Evolutionary conservation across 345 rosid genomes (phyloP), one percentile per base, ranked within the genome.

Genomic region (Gynandropsis gynandra): DNA sequence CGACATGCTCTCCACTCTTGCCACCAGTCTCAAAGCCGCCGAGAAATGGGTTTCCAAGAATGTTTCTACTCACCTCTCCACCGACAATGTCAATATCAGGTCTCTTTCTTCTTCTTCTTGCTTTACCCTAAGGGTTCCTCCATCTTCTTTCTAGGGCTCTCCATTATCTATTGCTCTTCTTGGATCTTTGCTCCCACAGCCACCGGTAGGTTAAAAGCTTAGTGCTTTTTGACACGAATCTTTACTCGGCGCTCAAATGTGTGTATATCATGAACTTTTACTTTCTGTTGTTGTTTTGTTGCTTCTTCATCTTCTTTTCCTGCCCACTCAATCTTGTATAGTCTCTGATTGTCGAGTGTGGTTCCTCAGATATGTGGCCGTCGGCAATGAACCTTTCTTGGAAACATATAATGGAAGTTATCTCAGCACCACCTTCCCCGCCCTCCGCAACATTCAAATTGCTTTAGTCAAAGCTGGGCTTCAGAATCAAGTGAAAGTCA

Each of bases 361-460:
- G 6, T 47, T 61, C 31, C 16, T 55, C 85, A 90, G 98, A 70
- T 82, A 87, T 34, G 95, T 90, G 9, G 96, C 95, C n/a, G 95
- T 84, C 0, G 98, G 97, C 2, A 92, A 87, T 38, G 98, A 92
- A 47, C 98, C 98, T 60, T 92, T 87, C 69, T 62, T 92, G 70
- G 24, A 70, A 31, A 80, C 95, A 18, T 92, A 82, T 67, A 87
- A 87, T 10, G 93, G 85, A 40, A 87, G 52, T 47, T 92, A 64
- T 58, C 75, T 84, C 29, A 21, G 17, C 1, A 73, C 87, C 7
- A 85, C 95, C 34, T 78, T 64, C 56, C 97, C 98, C 11, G 98
- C 98, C 24, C 76, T 87, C 13, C 65, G 40, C 48, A 87, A 92
- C 55, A 62, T 92, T 43, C 97, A 92, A 56, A 61, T 82, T 47